Evolutionary conservation across 257 asterid genomes (phyloP).

Genomic region (Solanum chiquidenum): DNA sequence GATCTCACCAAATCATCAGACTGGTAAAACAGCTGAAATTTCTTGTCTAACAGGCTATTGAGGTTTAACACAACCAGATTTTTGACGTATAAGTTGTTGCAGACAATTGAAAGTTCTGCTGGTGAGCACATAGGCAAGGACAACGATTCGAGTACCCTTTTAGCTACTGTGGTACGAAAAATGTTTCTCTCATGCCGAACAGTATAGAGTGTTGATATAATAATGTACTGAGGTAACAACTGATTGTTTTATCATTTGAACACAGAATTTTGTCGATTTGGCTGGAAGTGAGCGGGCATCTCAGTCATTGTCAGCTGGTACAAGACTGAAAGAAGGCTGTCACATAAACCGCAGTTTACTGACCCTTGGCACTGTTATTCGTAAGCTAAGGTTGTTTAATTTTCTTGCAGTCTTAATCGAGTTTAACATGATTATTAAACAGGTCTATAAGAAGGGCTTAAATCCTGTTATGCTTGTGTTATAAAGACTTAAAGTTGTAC

Average conservation of each 20-base stretch:
- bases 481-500: neutral
- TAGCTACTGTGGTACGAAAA: slow-evolving; percentile 78
- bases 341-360: slow-evolving; percentile 41
- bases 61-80: neutral
- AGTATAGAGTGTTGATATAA: neutral
- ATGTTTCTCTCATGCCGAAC: neutral
- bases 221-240: neutral
- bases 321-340: slow-evolving; percentile 41
- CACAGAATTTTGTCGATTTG: slow-evolving; percentile 39
- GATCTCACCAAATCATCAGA: slow-evolving; percentile 89
- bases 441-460: neutral
- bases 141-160: slow-evolving; percentile 37
- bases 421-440: neutral
- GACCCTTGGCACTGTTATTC: slow-evolving; percentile 46
- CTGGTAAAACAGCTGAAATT: slow-evolving; percentile 36
- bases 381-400: slow-evolving; percentile 37
- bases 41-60: neutral
- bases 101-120: slow-evolving; percentile 80
- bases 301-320: slow-evolving; percentile 26
- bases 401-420: neutral
- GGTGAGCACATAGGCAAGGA: slow-evolving; percentile 28
- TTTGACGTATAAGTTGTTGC: neutral
- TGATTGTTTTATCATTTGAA: neutral
- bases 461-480: neutral
- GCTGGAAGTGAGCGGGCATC: slow-evolving; percentile 50